Base-by-base conservation (phyloP, 257 asterid species). In the Plantago elongata region DNA sequence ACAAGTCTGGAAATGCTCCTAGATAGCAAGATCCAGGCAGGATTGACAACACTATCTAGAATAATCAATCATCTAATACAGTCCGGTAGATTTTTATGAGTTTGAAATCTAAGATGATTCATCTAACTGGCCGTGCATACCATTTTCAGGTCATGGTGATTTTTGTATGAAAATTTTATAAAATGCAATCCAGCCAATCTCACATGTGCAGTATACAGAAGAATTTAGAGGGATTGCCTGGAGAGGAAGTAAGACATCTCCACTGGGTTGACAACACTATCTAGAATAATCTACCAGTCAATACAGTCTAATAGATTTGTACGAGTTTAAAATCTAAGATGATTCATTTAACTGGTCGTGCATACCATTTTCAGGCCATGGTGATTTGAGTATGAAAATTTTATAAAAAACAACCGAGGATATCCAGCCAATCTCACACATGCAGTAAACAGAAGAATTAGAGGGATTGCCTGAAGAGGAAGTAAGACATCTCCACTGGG, bases 391-490 rank as follows among this genome's bases (percentile, higher is more conserved):
- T 34, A 34, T 34, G 8, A 7, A 34, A 7, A 4, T 34, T 34
- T 45, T 49, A 5, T 11, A 49, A 12, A 14, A 48, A 40, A 9
- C 44, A 50, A 22, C n/a, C 12, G 18, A 40, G 9, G 2, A 52
- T 9, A 63, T n/a, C 34, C 22, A 9, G 13, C 18, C 13, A 34
- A 45, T 22, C 54, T 17, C 43, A 43, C 14, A 5, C 15, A 5
- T 40, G 14, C 9, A 37, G 50, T 27, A 66, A 58, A 72, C 64
- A 64, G 70, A 56, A 63, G 37, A 47, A 67, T 63, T 59, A 61
- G 46, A 3, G 44, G 47, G 71, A 86, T 78, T 82, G 79, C 97
- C 95, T 88, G 98, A 72, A 88, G 88, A 49, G 94, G 83, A 64
- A 63, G 81, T 63, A 84, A 73, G 67, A 88, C 96, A 45, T 77